phyloP scores from a whole-genome alignment of 768 basidiomycete genomes.

The Polyporus arcularius region DNA sequence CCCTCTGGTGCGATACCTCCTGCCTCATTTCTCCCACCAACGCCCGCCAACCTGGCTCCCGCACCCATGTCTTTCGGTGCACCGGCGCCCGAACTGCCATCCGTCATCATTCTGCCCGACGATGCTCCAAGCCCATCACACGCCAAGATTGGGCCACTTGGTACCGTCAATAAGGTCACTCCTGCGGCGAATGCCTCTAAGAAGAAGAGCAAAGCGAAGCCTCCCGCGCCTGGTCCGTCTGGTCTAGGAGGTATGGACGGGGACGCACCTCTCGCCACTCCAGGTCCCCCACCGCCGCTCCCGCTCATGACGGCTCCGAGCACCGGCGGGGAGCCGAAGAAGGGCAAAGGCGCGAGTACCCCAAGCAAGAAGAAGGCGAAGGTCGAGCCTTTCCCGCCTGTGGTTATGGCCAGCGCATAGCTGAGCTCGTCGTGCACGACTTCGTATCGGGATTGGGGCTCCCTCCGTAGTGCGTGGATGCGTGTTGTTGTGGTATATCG shows the following conservation, averaged over 20 bases:
- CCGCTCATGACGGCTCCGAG: slow-evolving; percentile 11
- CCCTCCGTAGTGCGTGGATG: neutral
- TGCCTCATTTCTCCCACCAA: neutral
- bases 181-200: slow-evolving; percentile 41
- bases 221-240: slow-evolving; percentile 12
- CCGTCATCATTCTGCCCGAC: slow-evolving; percentile 54
- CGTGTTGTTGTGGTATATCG: neutral
- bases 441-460: too few species aligned
- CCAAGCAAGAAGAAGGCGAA: slow-evolving; percentile 28
- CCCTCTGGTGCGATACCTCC: slow-evolving; percentile 8
- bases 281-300: slow-evolving; percentile 5
- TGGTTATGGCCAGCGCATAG: slow-evolving; percentile 35
- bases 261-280: slow-evolving; percentile 1
- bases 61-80: slow-evolving; percentile 19
- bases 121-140: slow-evolving; percentile 60
- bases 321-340: slow-evolving; percentile 22
- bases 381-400: slow-evolving; percentile 27
- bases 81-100: slow-evolving; percentile 23
- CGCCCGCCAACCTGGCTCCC: slow-evolving; percentile 1
- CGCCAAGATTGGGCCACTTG: slow-evolving; percentile 76
- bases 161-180: slow-evolving; percentile 64
- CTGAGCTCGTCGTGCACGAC: neutral
- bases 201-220: slow-evolving; percentile 57
- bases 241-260: slow-evolving; percentile 3
- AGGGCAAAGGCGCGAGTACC: slow-evolving; percentile 25